Conservation (phyloP, 2,329 filamentous ascomycete genomes). For the Plectosphaerella cucumerina region DNA sequence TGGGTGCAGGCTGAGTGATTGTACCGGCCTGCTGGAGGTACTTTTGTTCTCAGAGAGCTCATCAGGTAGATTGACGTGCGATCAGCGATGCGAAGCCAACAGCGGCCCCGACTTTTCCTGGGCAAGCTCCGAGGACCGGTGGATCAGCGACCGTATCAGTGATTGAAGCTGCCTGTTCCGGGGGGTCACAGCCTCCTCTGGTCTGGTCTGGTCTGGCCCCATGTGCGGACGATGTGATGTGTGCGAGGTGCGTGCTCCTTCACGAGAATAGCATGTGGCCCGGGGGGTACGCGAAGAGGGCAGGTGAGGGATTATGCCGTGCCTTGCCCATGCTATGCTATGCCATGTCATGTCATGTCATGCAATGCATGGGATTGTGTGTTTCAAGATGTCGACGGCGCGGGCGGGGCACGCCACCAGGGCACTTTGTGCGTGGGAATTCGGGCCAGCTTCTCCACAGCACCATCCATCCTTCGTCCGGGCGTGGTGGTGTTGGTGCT, state of each 20-base stretch:
- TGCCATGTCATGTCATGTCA: constrained; percentile 1
- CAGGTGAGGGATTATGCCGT: constrained; percentile 10
- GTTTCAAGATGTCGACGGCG: constrained; percentile 4
- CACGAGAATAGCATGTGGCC: background rate
- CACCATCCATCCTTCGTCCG: too few relatives aligned
- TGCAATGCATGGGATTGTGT: constrained; percentile 10
- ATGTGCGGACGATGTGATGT: background rate
- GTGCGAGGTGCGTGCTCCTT: background rate
- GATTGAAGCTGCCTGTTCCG: constrained; percentile 11
- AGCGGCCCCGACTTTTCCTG: background rate
- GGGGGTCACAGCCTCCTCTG: constrained; percentile 3
- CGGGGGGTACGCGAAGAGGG: background rate
- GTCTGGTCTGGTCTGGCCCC: background rate
- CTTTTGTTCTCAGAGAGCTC: too few relatives aligned
- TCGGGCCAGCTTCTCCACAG: constrained; percentile 4
- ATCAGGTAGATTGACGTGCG: too few relatives aligned
- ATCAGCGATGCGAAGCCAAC: too few relatives aligned
- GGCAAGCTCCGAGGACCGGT: constrained; percentile 4
- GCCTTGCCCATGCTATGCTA: too few relatives aligned
- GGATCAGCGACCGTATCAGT: constrained; percentile 6
- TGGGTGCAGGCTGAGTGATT: too few relatives aligned
- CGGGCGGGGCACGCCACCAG: constrained; percentile 3
- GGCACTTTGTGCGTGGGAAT: constrained; percentile 1
- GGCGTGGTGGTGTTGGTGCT: too few relatives aligned
- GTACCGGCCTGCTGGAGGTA: too few relatives aligned